phyloP scores from a whole-genome alignment of 163 green algal species.

The Scenedesmus sp. region DNA sequence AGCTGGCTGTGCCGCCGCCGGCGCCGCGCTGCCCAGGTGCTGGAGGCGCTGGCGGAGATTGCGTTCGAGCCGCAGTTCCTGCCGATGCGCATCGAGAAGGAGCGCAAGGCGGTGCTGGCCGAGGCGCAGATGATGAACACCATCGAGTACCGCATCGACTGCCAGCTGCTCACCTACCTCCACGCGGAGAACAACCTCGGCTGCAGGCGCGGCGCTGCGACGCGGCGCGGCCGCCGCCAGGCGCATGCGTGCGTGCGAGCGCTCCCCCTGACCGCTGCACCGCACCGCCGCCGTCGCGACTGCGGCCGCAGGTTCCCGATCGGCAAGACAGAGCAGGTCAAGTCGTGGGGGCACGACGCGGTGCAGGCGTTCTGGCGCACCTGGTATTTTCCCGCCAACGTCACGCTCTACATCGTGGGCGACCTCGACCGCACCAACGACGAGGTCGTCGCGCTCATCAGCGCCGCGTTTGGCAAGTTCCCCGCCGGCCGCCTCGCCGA shows the following conservation, averaged over 20 bases:
- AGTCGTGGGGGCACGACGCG: constrained; percentile 79
- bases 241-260: background rate
- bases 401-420: constrained; percentile 95
- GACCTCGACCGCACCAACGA: constrained; percentile 72
- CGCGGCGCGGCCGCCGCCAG: background rate
- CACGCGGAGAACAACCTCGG: constrained; percentile 97
- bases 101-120: constrained; percentile 94
- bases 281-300: background rate
- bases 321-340: constrained; percentile 91
- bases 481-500: constrained; percentile 42
- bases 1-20: background rate
- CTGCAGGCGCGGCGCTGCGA: constrained; percentile 45
- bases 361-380: constrained; percentile 89
- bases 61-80: constrained; percentile 89
- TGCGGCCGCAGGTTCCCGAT: constrained; percentile 93
- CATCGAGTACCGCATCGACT: constrained; percentile 98
- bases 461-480: constrained; percentile 74
- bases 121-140: constrained; percentile 95
- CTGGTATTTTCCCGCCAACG: constrained; percentile 83
- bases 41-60: constrained; percentile 94
- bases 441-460: constrained; percentile 65
- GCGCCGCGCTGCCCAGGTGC: constrained; percentile 66
- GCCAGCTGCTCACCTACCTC: constrained; percentile 96
- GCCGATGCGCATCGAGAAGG: constrained; percentile 93
- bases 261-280: too few relatives aligned